phyloP scores from a whole-genome alignment of 345 rosid species.

The Aquilaria yunnanensis region DNA sequence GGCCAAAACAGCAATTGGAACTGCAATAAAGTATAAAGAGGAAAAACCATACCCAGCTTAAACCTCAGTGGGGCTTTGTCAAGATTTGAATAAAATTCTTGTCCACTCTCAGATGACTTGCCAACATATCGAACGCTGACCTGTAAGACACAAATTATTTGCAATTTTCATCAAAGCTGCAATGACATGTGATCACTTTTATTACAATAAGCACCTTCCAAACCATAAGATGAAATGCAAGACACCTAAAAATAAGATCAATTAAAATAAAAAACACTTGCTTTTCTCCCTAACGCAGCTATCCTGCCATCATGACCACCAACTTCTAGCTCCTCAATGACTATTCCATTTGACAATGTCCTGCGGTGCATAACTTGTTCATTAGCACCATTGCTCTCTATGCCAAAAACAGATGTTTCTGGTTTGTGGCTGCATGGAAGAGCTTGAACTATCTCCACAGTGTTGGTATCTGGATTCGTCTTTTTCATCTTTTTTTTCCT shows the following conservation, averaged over 20 bases:
- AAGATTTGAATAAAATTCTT: conserved; percentile 39
- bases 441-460: conserved; percentile 6
- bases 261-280: conserved; percentile 5
- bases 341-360: conserved; percentile 30
- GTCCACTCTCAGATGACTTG: conserved; percentile 44
- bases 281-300: conserved; percentile 51
- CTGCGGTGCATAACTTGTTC: conserved; percentile 14
- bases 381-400: conserved; percentile 13
- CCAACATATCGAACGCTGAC: conserved; percentile 39
- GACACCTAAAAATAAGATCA: not conserved
- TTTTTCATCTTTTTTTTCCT: conserved; percentile 27
- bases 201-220: not conserved
- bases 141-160: conserved; percentile 23
- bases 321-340: conserved; percentile 34
- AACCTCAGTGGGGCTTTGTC: conserved; percentile 34
- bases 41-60: conserved; percentile 35
- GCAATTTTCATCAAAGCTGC: not conserved
- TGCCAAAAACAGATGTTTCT: not conserved
- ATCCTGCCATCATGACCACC: conserved; percentile 37
- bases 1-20: conserved; percentile 1
- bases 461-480: conserved; percentile 16
- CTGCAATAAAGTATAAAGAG: not conserved
- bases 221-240: not conserved
- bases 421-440: not conserved
- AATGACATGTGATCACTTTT: not conserved